Percentiles rank a stretch among this genome's conserved stretches.
Conservation (phyloP, 2,329 filamentous ascomycete species). For the Alternaria ventricosa region DNA sequence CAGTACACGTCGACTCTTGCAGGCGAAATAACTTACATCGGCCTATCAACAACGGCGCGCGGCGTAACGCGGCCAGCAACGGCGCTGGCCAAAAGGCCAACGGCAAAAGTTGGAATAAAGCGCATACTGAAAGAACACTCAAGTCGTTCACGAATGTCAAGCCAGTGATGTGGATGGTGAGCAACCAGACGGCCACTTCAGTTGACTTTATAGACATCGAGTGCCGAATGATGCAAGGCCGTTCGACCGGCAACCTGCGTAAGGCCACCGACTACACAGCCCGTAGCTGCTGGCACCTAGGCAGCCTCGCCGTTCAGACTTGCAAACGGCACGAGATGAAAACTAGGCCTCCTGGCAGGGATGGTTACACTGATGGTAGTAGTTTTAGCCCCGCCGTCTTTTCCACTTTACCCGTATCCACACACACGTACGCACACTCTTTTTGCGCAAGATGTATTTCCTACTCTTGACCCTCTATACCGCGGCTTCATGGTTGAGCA, state of each 20-base stretch:
- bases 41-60: not conserved
- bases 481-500: not conserved
- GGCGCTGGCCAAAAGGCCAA: slow-evolving; percentile 6
- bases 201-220: not conserved
- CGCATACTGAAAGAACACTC: slow-evolving; percentile 2
- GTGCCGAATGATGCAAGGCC: not conserved
- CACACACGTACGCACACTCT: not conserved
- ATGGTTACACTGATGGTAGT: not conserved
- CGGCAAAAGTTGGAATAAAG: slow-evolving; percentile 4
- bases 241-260: not conserved
- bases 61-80: not conserved
- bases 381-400: not conserved
- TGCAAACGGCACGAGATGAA: not conserved
- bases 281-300: not conserved
- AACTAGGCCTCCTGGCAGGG: not conserved
- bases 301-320: not conserved
- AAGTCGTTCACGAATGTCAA: not conserved
- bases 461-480: not conserved
- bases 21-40: slow-evolving; percentile 10
- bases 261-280: not conserved
- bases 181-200: too few relatives aligned
- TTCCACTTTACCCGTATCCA: not conserved
- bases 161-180: not conserved
- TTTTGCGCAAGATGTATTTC: not conserved
- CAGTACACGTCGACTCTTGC: not conserved